Evolutionary conservation across 2,329 filamentous ascomycete genomes (phyloP), one percentile per base, ranked within the genome.

Genomic region (Fusarium caatingaense): DNA sequence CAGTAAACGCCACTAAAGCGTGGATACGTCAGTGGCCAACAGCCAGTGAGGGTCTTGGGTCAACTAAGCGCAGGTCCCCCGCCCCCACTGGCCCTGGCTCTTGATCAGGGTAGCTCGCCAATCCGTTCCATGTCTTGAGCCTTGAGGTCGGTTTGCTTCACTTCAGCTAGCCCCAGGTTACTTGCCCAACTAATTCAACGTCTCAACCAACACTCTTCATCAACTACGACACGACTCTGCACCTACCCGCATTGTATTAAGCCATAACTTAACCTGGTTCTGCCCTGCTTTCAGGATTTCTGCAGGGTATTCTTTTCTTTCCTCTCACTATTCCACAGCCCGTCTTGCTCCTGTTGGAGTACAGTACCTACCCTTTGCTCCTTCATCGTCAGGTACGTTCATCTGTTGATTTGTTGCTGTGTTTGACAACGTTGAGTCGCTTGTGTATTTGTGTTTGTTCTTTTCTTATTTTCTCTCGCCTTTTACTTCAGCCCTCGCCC

Each of bases 21-120:
- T 46, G 45, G 61, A 30, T 69, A 69, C 60, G 68, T 69, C 65
- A 66, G 68, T 60, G 69, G 67, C 67, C 65, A 72, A 49, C 56
- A 64, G 30, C 44, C 64, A 58, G 56, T 51, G 49, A 51, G 9
- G n/a, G 49, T 51, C 49, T 20, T 27, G 18, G 34, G 23, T 37
- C 30, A 20, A 51, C 47, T 64, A 66, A 71, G 67, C 67, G 67
- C 50, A 68, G 41, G 54, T 40, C 49, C 63, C 66, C 68, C 67
- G 46, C 67, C 67, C 68, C 67, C 68, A 60, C 68, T 64, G 58
- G 44, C 65, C 45, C 64, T 64, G 49, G 34, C 32, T 51, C 42
- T 18, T 51, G 41, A 63, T 61, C 53, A 57, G 47, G 46, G 55
- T 51, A 40, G 40, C 37, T 44, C 56, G 56, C 61, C 60, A 64